Evolutionary conservation across 1,284 basidiomycete species (phyloP), one percentile per base, ranked within the genome.

Genomic region (Coniferiporia weirii): DNA sequence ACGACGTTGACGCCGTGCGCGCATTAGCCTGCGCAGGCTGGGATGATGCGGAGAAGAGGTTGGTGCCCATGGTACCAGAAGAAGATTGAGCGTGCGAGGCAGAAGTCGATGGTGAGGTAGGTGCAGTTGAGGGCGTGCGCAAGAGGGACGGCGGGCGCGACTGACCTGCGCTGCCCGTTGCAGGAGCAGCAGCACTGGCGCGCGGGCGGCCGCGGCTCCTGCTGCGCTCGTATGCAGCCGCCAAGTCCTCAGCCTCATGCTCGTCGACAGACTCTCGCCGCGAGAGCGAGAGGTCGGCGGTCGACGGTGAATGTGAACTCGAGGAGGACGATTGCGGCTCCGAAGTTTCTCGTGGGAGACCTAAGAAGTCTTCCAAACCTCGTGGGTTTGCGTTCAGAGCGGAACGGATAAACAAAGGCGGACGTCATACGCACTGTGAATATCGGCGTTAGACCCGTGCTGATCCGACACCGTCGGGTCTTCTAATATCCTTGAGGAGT

Each of bases 101-200:
- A 27, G 54, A 47, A n/a, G 55, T 43, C 15, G 43, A n/a, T 4
- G 59, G 59, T 4, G 59, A 56, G 20, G 20, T 40, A 7, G 52
- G 54, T 15, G 54, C 54, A 5, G 60, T 58, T n/a, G 60, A 58
- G 17, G 53, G 53, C 20, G n/a, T 40, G n/a, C 36, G 51, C 19
- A 52, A 15, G 35, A 57, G 22, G 17, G 60, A 61, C 19, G 56
- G 56, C 40, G 60, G 35, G 19, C 60, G 60, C 34, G 56, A 61
- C 43, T 43, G 43, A 32, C 35, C 52, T n/a, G 45, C 52, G 49
- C 22, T 51, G 17, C 38, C 52, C 13, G 50, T 60, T 32, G 48
- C 22, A 15, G 32, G 48, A n/a, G 34, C 40, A 3, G 50, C 20
- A n/a, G 54, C 48, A 13, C 49, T 52, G 12, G 19, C 8, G 15